Percentiles rank a stretch among this genome's conserved stretches.
Evolutionary conservation across 139 green algal genomes (phyloP).

Genomic region (Coelastrella sp.): DNA sequence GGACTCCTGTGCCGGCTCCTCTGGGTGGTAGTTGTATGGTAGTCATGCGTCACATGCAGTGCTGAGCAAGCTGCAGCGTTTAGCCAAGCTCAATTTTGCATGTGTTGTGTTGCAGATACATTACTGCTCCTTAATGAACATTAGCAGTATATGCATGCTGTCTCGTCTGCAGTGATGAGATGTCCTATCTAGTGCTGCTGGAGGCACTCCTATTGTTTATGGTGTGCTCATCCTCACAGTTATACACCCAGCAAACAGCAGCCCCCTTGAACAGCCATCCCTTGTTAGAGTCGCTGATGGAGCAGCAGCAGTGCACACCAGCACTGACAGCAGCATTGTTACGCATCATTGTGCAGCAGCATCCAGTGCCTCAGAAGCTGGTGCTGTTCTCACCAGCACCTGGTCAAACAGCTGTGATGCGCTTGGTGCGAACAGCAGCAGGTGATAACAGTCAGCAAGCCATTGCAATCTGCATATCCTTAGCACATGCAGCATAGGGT

Average conservation of each 20-base stretch:
- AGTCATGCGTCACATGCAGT: background rate
- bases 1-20: too few species aligned
- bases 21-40: too few species aligned
- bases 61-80: background rate
- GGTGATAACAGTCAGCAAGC: constrained; percentile 5
- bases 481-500: too few species aligned
- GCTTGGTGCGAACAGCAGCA: constrained; percentile 43
- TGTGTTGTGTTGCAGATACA: too few species aligned
- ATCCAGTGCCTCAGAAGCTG: constrained; percentile 16
- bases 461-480: too few species aligned
- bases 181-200: constrained; percentile 75
- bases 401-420: background rate
- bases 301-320: constrained; percentile 11
- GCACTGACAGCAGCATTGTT: constrained; percentile 34
- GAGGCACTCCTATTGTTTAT: constrained; percentile 78
- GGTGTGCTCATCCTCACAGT: constrained; percentile 72
- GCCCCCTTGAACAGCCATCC: constrained; percentile 54
- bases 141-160: too few species aligned
- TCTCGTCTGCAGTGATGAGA: constrained; percentile 55
- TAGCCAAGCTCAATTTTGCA: too few species aligned
- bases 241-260: constrained; percentile 62
- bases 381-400: constrained; percentile 8
- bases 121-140: too few species aligned
- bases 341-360: constrained; percentile 24
- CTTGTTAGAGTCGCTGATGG: constrained; percentile 65